Conservation (phyloP, 139 green algal genomes). For the Chlamydomonas sp. region DNA sequence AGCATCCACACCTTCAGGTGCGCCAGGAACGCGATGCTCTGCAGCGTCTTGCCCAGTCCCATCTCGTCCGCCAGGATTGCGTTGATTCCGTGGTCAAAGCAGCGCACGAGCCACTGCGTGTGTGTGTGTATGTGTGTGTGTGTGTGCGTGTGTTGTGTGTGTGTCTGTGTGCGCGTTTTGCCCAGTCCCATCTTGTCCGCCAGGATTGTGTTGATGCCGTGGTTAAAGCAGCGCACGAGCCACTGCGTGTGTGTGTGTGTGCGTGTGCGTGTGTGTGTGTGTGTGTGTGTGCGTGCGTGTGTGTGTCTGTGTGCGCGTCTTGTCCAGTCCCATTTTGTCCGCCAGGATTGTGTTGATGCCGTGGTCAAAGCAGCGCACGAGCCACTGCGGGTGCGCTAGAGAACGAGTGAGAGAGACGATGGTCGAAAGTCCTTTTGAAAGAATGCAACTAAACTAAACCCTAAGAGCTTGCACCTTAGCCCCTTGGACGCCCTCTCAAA, state of each 20-base stretch:
- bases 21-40: conserved; percentile 67
- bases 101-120: conserved; percentile 78
- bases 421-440: not conserved
- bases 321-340: conserved; percentile 82
- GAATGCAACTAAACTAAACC: no score
- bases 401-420: not conserved
- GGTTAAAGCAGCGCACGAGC: conserved; percentile 63
- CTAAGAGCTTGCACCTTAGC: no score
- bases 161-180: no score
- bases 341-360: conserved; percentile 87
- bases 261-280: no score
- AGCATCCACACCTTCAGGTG: conserved; percentile 52
- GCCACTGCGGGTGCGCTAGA: conserved; percentile 72
- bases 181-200: conserved; percentile 88
- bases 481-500: no score
- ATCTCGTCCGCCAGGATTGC: conserved; percentile 99
- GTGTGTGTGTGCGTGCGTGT: no score
- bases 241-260: conserved; percentile 71
- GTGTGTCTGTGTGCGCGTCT: no score
- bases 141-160: no score
- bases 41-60: conserved; percentile 60
- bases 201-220: conserved; percentile 82
- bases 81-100: conserved; percentile 97
- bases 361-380: conserved; percentile 62
- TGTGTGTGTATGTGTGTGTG: no score